Percentiles rank a stretch among this genome's conserved stretches.
These are phyloP conservation scores for Sequoia sempervirens DNA, from an alignment of 75 land plant species.

Conservation along the genomic window DNA sequence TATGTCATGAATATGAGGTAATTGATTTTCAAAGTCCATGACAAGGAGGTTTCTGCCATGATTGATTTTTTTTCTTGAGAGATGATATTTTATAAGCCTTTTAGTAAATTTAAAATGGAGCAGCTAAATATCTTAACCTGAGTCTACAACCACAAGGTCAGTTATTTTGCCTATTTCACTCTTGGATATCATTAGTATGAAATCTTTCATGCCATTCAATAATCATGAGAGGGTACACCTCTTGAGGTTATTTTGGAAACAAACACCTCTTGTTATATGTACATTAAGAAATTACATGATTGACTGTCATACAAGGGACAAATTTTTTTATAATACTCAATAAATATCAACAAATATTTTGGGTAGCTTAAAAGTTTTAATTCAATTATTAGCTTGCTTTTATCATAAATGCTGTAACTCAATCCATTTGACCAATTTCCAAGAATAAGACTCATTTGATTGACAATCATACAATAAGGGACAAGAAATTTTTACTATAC, in stretches of 20 bases:
- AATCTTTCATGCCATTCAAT: background rate
- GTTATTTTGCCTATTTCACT: background rate
- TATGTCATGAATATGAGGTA: conserved; percentile 68
- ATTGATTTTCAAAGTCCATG: conserved; percentile 1
- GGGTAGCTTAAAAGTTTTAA: no score
- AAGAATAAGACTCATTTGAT: background rate
- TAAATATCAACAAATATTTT: no score
- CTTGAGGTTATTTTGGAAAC: background rate
- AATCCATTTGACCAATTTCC: no score
- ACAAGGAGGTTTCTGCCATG: background rate
- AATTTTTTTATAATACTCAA: background rate
- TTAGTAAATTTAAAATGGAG: background rate
- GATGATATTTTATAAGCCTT: background rate
- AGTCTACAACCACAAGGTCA: background rate
- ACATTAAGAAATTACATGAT: background rate
- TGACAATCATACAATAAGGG: background rate
- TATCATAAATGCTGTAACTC: no score
- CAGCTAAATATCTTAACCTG: background rate
- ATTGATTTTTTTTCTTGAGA: background rate
- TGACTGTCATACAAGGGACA: background rate
- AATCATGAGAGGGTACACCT: background rate
- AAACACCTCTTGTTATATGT: background rate
- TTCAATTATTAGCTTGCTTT: no score
- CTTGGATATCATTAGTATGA: background rate
- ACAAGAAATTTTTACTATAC: background rate